Base-by-base conservation (phyloP, 257 asterid species). In the Solanum boliviense region DNA sequence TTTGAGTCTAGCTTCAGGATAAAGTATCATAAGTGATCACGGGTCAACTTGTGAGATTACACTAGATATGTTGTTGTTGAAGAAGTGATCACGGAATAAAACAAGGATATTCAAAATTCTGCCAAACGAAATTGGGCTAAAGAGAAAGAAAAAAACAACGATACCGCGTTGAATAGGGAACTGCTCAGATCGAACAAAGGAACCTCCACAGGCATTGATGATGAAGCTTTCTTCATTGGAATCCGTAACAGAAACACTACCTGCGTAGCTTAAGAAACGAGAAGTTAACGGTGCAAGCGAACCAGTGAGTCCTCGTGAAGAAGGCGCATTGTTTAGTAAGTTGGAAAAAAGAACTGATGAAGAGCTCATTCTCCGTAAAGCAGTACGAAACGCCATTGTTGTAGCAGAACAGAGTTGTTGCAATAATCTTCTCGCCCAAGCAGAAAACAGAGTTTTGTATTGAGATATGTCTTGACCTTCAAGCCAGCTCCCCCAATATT, bases 101-200 rank as follows among this genome's bases (percentile, higher is more conserved):
- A 39, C 71, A 16, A 16, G 11, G 18, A 39, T 52, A 32, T 12
- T 25, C 9, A 21, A 25, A 87, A 13, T 15, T 35, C 21, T 16
- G 21, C 3, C 5, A 72, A 65, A 31, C 58, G 20, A 52, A 5
- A n/a, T 41, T 7, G 29, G 4, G 29, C 18, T 21, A 75, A 36
- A 21, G 18, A 36, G 56, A 35, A 5, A 38, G 82, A 3, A 9
- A 23, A 75, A 35, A 76, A n/a, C 13, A 18, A 38, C 1, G 21
- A 29, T 87, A 86, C 88, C 88, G 27, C 84, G 85, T 18, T 86
- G 52, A 15, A 74, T 48, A 27, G 84, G 18, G 36, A 86, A 86
- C 60, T 74, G 73, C 13, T 87, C 86, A 29, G 46, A 56, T 34
- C 86, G 89, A 13, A 27, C 15, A 13, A 34, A 78, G 20, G 74